Evolutionary conservation across 2,329 filamentous ascomycete species (phyloP), one percentile per base, ranked within the genome.

Genomic region (Sporothrix globosa): DNA sequence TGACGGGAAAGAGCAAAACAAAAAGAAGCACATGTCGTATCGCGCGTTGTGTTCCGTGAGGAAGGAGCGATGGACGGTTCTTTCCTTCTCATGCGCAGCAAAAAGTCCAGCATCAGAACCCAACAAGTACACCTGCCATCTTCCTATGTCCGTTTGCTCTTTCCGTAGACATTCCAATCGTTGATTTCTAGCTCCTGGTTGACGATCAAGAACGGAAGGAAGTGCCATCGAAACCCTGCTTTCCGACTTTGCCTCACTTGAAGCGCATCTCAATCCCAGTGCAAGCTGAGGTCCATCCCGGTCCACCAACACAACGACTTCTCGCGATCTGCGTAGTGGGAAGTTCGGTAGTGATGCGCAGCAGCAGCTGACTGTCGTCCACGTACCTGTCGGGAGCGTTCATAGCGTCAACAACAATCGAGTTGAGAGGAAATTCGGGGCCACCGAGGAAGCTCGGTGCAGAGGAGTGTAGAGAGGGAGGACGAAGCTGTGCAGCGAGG

Each of bases 341-440:
- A 44, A 44, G 10, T 4, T 44, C 34, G 34, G 34, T 6, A 7
- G 34, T 34, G 34, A 34, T 34, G 7, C 5, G 34, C 34, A 34
- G 34, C 19, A 39, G 19, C 27, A 56, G 34, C 30, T 19, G 19
- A 34, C 21, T 30, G 70, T 27, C 19, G 27, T 67, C 24, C 52
- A 63, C 58, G 13, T 74, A 87, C 85, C 85, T 81, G 76, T 87
- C 85, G 21, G 85, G 85, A 14, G 85, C 85, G 80, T 87, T 87
- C 85, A 87, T 87, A 39, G 75, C 83, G 73, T 17, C 60, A 44
- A 34, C 21, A 34, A 46, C 50, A 30, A 41, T 65, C 34, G 53
- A 56, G 30, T 27, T n/a, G 65, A 10, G 48, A 5, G 14, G 4
- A 14, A 10, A 67, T 54, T 21, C 6, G 54, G 4, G 53, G 19